phyloP scores from a whole-genome alignment of 2,329 filamentous ascomycete species.

The Knufia petricola region DNA sequence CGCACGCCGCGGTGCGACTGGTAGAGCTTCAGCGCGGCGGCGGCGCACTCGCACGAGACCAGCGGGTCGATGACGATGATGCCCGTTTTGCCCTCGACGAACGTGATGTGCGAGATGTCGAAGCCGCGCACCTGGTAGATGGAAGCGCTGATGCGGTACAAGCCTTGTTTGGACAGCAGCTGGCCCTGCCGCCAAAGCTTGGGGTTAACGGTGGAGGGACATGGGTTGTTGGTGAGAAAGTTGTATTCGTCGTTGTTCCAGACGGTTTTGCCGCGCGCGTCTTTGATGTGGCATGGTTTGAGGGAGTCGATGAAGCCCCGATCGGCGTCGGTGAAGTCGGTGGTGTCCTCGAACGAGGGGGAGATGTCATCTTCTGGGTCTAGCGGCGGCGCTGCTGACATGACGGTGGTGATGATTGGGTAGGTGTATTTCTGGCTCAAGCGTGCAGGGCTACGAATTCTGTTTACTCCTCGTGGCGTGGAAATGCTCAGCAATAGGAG shows the following conservation, averaged over 20 bases:
- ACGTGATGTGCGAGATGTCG: constrained; percentile 35
- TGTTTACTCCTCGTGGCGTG: no score
- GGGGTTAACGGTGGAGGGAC: constrained; percentile 24
- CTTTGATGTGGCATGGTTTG: constrained; percentile 19
- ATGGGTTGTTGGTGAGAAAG: constrained; percentile 23
- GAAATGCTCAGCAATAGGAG: no score
- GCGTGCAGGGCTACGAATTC: no score
- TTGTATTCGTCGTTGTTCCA: constrained; percentile 28
- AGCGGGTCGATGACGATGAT: constrained; percentile 34
- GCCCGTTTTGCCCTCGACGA: constrained; percentile 31
- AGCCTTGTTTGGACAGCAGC: constrained; percentile 26
- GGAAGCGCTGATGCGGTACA: constrained; percentile 29
- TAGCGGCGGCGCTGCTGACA: no score
- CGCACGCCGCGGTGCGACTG: constrained; percentile 13
- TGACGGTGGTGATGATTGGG: no score
- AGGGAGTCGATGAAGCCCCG: constrained; percentile 22
- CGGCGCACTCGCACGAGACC: constrained; percentile 29
- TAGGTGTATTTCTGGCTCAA: no score
- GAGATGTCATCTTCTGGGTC: constrained; percentile 39
- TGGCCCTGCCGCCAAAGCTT: constrained; percentile 31
- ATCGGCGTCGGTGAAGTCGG: constrained; percentile 9
- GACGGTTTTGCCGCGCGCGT: constrained; percentile 24
- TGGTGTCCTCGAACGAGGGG: constrained; percentile 1
- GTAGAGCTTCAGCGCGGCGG: constrained; percentile 30
- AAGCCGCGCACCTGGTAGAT: constrained; percentile 36